Conservation (phyloP, 805 yeast species). For the Cyberlindnera americana region DNA sequence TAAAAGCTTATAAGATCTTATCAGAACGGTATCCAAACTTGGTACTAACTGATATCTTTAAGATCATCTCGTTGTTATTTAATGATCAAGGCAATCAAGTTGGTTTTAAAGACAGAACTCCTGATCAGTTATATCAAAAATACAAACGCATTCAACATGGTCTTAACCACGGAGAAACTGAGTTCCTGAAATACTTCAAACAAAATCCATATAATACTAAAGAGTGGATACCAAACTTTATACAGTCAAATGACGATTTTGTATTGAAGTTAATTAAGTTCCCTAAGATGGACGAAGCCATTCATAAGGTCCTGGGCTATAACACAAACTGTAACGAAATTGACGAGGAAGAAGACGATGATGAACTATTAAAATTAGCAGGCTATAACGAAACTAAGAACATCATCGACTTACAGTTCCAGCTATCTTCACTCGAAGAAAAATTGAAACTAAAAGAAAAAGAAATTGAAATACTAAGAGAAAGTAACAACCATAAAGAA, state of each 20-base stretch:
- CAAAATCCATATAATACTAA: conserved; percentile 18
- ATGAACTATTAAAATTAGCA: conserved; percentile 20
- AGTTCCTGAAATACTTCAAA: conserved; percentile 20
- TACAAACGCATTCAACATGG: conserved; percentile 27
- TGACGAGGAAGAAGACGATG: conserved; percentile 14
- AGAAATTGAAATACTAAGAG: conserved; percentile 8
- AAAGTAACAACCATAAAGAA: conserved; percentile 15
- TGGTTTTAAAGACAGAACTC: conserved; percentile 26
- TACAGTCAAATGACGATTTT: conserved; percentile 7
- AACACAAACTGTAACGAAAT: conserved; percentile 3
- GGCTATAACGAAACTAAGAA: conserved; percentile 14
- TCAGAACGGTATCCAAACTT: conserved; percentile 20
- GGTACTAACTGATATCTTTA: conserved; percentile 24
- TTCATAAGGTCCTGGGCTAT: conserved; percentile 14
- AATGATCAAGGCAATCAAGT: conserved; percentile 21
- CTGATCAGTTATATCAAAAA: conserved; percentile 28
- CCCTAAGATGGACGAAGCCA: conserved; percentile 17
- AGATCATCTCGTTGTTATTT: conserved; percentile 21
- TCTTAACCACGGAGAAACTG: conserved; percentile 24
- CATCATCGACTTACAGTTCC: conserved; percentile 1
- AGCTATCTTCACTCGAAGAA: conserved; percentile 14
- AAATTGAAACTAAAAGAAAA: conserved; percentile 3
- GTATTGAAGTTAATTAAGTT: conserved; percentile 17
- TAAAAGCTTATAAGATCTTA: conserved; percentile 22
- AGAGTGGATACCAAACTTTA: conserved; percentile 26